phyloP scores from a whole-genome alignment of 805 yeast species.

The Yamadazyma phyllophila region DNA sequence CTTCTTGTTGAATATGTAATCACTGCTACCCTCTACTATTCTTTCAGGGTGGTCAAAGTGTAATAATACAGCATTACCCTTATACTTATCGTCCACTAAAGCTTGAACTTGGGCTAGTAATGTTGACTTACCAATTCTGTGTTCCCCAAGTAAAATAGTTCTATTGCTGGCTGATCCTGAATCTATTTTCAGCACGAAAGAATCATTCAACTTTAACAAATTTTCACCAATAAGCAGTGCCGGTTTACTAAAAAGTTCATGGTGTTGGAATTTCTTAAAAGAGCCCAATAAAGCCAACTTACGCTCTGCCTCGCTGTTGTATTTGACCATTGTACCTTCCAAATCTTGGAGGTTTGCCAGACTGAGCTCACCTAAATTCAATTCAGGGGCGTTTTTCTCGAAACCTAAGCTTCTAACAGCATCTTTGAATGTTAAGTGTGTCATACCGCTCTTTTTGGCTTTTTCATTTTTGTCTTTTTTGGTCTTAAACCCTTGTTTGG shows the following conservation, averaged over 20 bases:
- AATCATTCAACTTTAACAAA: slow-evolving; percentile 39
- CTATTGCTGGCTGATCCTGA: slow-evolving; percentile 40
- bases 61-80: slow-evolving; percentile 46
- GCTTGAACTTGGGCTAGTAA: slow-evolving; percentile 68
- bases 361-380: slow-evolving; percentile 17
- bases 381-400: slow-evolving; percentile 28
- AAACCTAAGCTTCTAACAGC: slow-evolving; percentile 35
- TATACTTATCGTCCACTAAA: slow-evolving; percentile 38
- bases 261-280: slow-evolving; percentile 65
- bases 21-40: slow-evolving; percentile 70
- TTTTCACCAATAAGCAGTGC: slow-evolving; percentile 54
- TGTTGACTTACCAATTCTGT: slow-evolving; percentile 80
- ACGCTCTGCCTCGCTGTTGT: slow-evolving; percentile 38
- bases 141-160: slow-evolving; percentile 59
- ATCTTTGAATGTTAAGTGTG: slow-evolving; percentile 37
- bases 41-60: slow-evolving; percentile 62
- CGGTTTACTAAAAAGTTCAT: slow-evolving; percentile 63
- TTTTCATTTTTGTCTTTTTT: slow-evolving; percentile 12
- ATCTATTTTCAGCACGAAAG: slow-evolving; percentile 30
- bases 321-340: slow-evolving; percentile 26
- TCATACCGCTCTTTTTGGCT: slow-evolving; percentile 36
- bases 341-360: slow-evolving; percentile 4
- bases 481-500: slow-evolving; percentile 21
- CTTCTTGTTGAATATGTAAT: slow-evolving; percentile 55
- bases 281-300: slow-evolving; percentile 55